Conservation (phyloP, 768 basidiomycete genomes). For the Suillus spraguei region DNA sequence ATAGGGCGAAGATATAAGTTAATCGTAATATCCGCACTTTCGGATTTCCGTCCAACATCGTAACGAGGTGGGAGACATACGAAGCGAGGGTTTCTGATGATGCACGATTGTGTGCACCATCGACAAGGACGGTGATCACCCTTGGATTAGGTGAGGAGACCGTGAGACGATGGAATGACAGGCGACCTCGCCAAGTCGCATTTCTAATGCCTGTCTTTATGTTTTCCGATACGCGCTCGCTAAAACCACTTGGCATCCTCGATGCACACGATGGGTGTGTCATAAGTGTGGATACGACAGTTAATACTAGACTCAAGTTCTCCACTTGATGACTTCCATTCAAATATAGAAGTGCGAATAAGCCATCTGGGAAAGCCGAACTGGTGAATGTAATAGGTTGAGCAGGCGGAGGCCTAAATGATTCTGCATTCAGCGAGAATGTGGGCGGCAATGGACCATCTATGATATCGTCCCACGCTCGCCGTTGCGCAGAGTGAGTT, state of each 20-base stretch:
- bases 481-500: constrained; percentile 36
- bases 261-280: constrained; percentile 35
- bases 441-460: constrained; percentile 34
- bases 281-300: constrained; percentile 60
- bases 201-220: constrained; percentile 59
- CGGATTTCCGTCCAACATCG: constrained; percentile 22
- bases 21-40: constrained; percentile 37
- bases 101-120: constrained; percentile 93
- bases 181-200: constrained; percentile 80
- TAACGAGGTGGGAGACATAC: constrained; percentile 51
- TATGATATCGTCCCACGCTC: constrained; percentile 30
- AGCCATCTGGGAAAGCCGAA: constrained; percentile 43
- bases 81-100: constrained; percentile 67
- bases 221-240: constrained; percentile 42
- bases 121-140: constrained; percentile 60
- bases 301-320: constrained; percentile 75
- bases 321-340: constrained; percentile 83
- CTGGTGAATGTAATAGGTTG: constrained; percentile 47
- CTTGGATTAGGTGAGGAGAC: constrained; percentile 24
- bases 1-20: constrained; percentile 80
- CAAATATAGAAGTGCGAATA: constrained; percentile 62
- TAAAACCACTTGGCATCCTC: constrained; percentile 5
- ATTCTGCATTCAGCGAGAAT: constrained; percentile 35
- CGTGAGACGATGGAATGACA: constrained; percentile 60
- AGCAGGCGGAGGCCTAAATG: constrained; percentile 37